Base-by-base conservation (phyloP, 73 alveolate species). In the Paramecium primaurelia region DNA sequence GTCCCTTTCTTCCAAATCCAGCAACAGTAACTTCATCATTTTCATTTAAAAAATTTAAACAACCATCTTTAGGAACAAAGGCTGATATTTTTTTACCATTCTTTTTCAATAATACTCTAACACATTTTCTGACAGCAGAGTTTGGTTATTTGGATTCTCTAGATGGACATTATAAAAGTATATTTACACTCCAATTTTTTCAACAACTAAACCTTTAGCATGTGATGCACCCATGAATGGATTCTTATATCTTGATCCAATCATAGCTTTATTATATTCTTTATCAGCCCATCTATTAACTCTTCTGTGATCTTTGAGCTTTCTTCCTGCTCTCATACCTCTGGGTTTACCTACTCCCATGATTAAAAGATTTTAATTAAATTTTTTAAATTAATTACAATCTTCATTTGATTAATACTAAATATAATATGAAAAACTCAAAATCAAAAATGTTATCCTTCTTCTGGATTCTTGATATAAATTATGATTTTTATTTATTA, bases 61-160 rank as follows among this genome's bases (percentile, higher is more conserved):
- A 92, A 96, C 97, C 69, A 92, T 94, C 97, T 45, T 93, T 95
- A n/a, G 96, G 96, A 54, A 94, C 95, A 75, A 94, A 94, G 14
- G 97, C 96, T 45, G 95, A 71, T 58, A 94, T 88, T 80, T 88
- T 40, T 93, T 94, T 94, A 87, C 93, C 88, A 90, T 94, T 94
- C 92, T 94, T 94, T 93, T 93, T 93, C 40, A 94, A 87, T 71
- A 92, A 93, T 18, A 94, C 97, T 92, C 95, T 94, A 26, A 94
- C 96, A 94, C 97, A 94, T 86, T 94, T 92, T 94, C 97, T 94
- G 80, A 94, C 93, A 58, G 96, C 97, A 69, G 97, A 94, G 93
- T 94, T 94, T 71, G 97, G 97, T 86, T 94, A 93, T 88, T 94
- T 94, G 54, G 97, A 94, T 47, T 94, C 97, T 16, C 89, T 95